Percentiles rank a stretch among this genome's conserved stretches.
phyloP scores from a whole-genome alignment of 2,329 filamentous ascomycete species.

The Grosmannia clavigera region DNA sequence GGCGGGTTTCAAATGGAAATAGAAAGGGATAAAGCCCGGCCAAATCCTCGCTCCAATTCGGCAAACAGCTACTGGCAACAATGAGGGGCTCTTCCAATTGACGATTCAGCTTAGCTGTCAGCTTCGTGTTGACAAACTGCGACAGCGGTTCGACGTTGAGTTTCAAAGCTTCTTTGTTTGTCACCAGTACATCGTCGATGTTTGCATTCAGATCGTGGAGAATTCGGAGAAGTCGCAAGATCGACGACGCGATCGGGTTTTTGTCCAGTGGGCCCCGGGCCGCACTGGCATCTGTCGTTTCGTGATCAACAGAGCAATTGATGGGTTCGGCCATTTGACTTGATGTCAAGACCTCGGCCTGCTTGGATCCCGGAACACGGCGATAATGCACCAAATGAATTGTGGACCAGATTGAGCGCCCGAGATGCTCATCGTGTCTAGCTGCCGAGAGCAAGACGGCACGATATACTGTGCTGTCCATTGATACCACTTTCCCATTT shows the following conservation, averaged over 20 bases:
- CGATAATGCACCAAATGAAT: conserved; percentile 89
- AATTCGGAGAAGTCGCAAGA: conserved; percentile 77
- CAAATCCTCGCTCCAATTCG: conserved; percentile 90
- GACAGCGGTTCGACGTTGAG: conserved; percentile 73
- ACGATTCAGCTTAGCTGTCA: conserved; percentile 93
- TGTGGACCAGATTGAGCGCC: conserved; percentile 76
- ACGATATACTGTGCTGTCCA: conserved; percentile 91
- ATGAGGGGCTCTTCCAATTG: conserved; percentile 94
- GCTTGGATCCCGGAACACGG: conserved; percentile 70
- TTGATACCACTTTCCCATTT: conserved; percentile 69
- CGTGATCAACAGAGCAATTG: conserved; percentile 22
- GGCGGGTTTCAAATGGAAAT: conserved; percentile 94
- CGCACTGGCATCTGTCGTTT: conserved; percentile 14
- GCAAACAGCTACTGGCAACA: conserved; percentile 91
- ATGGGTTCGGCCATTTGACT: conserved; percentile 23
- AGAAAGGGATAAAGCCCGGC: conserved; percentile 90
- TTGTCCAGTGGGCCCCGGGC: conserved; percentile 70
- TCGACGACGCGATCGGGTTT: conserved; percentile 73
- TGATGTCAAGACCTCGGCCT: conserved; percentile 52
- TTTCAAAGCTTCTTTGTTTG: conserved; percentile 57
- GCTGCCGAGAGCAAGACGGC: conserved; percentile 61
- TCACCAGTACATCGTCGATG: conserved; percentile 76
- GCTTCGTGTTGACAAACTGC: conserved; percentile 96
- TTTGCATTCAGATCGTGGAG: conserved; percentile 89
- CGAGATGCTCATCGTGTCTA: conserved; percentile 48